Conservation (phyloP, 257 asterid species). For the Asclepias syriaca region DNA sequence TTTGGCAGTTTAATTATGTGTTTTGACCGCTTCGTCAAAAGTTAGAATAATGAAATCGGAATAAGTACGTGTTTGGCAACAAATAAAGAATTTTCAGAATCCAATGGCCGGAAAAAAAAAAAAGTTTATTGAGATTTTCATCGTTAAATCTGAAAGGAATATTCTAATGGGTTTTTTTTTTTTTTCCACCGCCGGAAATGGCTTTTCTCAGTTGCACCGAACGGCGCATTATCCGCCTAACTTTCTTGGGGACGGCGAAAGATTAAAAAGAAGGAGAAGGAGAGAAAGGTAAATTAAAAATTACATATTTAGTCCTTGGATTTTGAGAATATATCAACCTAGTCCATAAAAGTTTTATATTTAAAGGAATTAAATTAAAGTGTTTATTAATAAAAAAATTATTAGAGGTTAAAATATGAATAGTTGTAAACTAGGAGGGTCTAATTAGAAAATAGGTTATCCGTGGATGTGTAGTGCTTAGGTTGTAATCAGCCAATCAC, state of each 20-base stretch:
- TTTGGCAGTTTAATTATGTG: neutral
- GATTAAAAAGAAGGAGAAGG: neutral
- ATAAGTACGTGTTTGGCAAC: neutral
- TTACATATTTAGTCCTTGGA: too few relatives aligned
- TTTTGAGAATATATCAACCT: too few relatives aligned
- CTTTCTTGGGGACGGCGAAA: neutral
- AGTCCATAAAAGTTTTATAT: too few relatives aligned
- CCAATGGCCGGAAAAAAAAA: neutral
- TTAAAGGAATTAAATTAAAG: too few relatives aligned
- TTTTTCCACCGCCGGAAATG: neutral
- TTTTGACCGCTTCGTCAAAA: constrained; percentile 1
- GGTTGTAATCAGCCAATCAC: constrained; percentile 8
- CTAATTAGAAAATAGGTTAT: too few relatives aligned
- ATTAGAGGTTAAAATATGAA: too few relatives aligned
- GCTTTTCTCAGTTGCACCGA: neutral
- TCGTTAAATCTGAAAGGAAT: neutral
- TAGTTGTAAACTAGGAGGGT: too few relatives aligned
- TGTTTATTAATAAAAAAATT: too few relatives aligned
- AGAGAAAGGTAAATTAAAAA: too few relatives aligned
- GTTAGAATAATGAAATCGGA: neutral
- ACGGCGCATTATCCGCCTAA: constrained; percentile 5
- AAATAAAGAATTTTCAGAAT: neutral
- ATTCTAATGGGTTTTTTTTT: neutral
- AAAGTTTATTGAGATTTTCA: neutral
- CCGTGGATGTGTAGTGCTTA: too few relatives aligned